Evolutionary conservation across 768 basidiomycete genomes (phyloP).

Genomic region (Clavaria fumosa): DNA sequence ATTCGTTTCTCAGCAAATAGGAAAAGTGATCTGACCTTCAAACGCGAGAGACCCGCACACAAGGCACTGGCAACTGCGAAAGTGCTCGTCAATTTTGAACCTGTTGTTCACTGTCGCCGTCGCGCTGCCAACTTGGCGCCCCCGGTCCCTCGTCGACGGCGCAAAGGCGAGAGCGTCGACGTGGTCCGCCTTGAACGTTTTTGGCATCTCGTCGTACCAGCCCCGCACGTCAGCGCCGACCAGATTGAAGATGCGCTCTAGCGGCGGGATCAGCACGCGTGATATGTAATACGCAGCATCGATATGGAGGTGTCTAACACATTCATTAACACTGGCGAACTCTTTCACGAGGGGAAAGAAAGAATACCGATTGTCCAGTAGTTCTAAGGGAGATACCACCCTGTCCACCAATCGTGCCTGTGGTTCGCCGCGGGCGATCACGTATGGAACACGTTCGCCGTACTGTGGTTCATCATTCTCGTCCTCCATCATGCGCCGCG

Average conservation of each 20-base stretch:
- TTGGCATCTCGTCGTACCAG: constrained; percentile 87
- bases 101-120: constrained; percentile 20
- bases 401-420: constrained; percentile 56
- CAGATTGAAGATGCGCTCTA: constrained; percentile 84
- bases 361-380: constrained; percentile 46
- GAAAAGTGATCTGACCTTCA: constrained; percentile 26
- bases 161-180: constrained; percentile 21
- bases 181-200: constrained; percentile 16
- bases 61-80: constrained; percentile 53
- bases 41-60: constrained; percentile 43
- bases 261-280: constrained; percentile 71
- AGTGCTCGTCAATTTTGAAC: constrained; percentile 60
- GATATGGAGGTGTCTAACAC: constrained; percentile 51
- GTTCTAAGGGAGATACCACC: constrained; percentile 56
- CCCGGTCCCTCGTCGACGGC: too few relatives aligned
- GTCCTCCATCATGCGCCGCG: constrained; percentile 56
- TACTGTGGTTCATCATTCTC: constrained; percentile 79
- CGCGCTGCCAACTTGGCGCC: constrained; percentile 11
- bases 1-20: neutral
- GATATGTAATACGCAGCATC: constrained; percentile 85
- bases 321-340: neutral
- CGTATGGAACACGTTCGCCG: constrained; percentile 85
- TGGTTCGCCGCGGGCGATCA: constrained; percentile 56
- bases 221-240: constrained; percentile 73
- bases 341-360: neutral